Evolutionary conservation across 345 rosid genomes (phyloP).

Genomic region (Carallia pectinifolia): DNA sequence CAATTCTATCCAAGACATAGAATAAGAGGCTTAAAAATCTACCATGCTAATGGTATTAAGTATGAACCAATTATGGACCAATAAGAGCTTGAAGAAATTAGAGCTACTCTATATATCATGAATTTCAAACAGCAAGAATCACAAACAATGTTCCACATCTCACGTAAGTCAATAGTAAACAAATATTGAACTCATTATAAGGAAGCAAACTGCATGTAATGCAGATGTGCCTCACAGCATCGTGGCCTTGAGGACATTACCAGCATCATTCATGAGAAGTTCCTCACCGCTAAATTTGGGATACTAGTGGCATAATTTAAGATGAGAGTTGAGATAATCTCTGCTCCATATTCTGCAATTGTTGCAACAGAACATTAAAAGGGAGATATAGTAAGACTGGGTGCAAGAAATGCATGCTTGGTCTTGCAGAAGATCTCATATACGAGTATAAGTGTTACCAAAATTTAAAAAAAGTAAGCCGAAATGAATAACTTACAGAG

Average conservation of each 20-base stretch:
- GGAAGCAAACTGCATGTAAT: slow-evolving; percentile 23
- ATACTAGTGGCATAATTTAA: slow-evolving; percentile 46
- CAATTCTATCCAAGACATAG: no score
- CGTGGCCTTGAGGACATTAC: slow-evolving; percentile 25
- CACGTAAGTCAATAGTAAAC: not conserved
- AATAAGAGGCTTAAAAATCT: no score
- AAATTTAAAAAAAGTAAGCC: no score
- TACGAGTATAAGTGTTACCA: no score
- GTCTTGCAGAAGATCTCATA: no score
- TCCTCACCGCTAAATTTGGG: slow-evolving; percentile 73
- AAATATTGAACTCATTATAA: slow-evolving; percentile 4
- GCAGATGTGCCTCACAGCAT: slow-evolving; percentile 16
- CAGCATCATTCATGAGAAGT: slow-evolving; percentile 52
- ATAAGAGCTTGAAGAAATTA: no score
- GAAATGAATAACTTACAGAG: no score
- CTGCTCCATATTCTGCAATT: slow-evolving; percentile 49
- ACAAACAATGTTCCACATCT: slow-evolving; percentile 3
- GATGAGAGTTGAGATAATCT: slow-evolving; percentile 56
- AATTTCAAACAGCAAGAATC: no score
- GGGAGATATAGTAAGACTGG: not conserved
- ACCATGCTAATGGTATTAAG: no score
- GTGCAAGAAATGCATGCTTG: no score
- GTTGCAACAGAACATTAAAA: slow-evolving; percentile 1
- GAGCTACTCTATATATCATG: no score
- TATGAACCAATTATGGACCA: no score